Evolutionary conservation across 129 eudicot genomes (phyloP).

Genomic region (Lactuca sativa): DNA sequence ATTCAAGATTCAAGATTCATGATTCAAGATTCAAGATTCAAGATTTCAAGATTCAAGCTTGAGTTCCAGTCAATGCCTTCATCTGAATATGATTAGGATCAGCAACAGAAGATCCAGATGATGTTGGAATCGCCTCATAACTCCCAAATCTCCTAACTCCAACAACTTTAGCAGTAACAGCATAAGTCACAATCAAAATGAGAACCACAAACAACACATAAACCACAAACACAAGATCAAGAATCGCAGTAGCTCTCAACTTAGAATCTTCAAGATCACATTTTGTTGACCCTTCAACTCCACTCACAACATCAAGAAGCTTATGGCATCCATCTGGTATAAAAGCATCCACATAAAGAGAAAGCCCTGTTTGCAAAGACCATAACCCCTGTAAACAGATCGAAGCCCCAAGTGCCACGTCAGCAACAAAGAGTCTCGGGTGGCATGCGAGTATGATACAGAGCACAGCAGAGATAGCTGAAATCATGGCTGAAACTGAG

Average conservation of each 20-base stretch:
- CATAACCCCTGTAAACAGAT: constrained; percentile 77
- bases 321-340: constrained; percentile 90
- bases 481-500: constrained; percentile 54
- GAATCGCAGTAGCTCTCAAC: constrained; percentile 76
- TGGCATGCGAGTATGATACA: constrained; percentile 62
- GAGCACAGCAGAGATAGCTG: constrained; percentile 53
- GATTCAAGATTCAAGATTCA: too few relatives aligned
- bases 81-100: constrained; percentile 73
- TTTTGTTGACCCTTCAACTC: constrained; percentile 87
- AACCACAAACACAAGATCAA: constrained; percentile 72
- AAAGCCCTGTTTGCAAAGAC: constrained; percentile 75
- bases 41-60: constrained; percentile 45
- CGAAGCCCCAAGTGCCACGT: constrained; percentile 57
- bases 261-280: constrained; percentile 83
- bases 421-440: constrained; percentile 69
- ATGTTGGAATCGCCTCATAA: constrained; percentile 72
- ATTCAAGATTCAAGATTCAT: too few relatives aligned
- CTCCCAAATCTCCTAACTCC: constrained; percentile 74
- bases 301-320: constrained; percentile 75
- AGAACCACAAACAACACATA: constrained; percentile 63
- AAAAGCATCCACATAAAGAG: constrained; percentile 79
- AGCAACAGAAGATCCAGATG: constrained; percentile 28
- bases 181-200: constrained; percentile 47
- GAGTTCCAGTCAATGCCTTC: constrained; percentile 79
- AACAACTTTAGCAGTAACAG: constrained; percentile 48